Conservation (phyloP, 495 filamentous ascomycete species). For the Symbiotaphrina buchneri region DNA sequence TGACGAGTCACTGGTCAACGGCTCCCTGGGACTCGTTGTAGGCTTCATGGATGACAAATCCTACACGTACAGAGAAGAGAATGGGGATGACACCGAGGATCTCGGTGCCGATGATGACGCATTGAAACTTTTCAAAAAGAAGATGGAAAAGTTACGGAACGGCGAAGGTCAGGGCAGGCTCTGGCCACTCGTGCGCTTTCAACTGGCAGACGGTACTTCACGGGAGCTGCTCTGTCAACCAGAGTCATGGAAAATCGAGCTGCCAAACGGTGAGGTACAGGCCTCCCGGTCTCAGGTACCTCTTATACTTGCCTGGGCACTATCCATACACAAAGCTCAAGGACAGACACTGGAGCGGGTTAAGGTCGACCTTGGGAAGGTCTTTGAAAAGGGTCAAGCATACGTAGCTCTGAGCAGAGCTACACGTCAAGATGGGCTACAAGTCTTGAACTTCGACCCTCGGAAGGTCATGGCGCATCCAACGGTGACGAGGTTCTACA, state of each 20-base stretch:
- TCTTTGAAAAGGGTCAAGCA: conserved; percentile 88
- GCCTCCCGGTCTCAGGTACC: conserved; percentile 60
- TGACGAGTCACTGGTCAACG: conserved; percentile 84
- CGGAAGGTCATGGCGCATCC: conserved; percentile 89
- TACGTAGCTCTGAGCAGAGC: conserved; percentile 74
- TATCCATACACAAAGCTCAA: conserved; percentile 96
- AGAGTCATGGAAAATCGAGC: conserved; percentile 89
- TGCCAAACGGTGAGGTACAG: conserved; percentile 86
- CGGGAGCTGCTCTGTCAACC: conserved; percentile 61
- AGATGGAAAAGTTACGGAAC: conserved; percentile 21
- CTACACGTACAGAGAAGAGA: conserved; percentile 39
- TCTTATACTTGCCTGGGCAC: conserved; percentile 85
- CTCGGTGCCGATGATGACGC: conserved; percentile 18
- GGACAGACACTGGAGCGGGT: conserved; percentile 90
- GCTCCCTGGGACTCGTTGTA: conserved; percentile 67
- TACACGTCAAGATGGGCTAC: conserved; percentile 65
- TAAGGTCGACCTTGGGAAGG: conserved; percentile 75
- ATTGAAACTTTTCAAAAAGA: conserved; percentile 20
- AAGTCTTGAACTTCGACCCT: conserved; percentile 76
- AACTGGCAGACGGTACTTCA: conserved; percentile 50
- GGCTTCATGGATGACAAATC: conserved; percentile 69
- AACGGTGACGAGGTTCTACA: conserved; percentile 66
- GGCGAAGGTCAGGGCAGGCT: conserved; percentile 17
- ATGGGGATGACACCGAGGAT: conserved; percentile 25
- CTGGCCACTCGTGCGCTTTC: conserved; percentile 71